A percentile compares a stretch with the other conserved stretches of the same genome.
Evolutionary conservation across 2,329 filamentous ascomycete genomes (phyloP).

Genomic region (Aspergillus alliaceus): DNA sequence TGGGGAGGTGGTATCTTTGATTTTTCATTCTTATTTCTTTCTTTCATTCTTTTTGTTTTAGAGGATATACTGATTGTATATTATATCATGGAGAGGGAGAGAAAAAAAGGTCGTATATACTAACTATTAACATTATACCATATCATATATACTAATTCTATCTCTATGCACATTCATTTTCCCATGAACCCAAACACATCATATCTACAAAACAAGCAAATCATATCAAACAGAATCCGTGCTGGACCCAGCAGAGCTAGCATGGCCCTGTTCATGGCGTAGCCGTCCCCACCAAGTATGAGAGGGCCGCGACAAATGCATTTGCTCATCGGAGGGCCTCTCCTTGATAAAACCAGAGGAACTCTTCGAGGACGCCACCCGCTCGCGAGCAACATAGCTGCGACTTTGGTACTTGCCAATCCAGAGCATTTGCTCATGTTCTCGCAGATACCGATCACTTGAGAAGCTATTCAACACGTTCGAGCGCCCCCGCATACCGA

Average conservation of each 20-base stretch:
- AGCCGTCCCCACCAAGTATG: neutral
- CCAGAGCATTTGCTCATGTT: slow-evolving; percentile 64
- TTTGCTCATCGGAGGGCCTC: neutral
- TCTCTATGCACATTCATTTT: too few species aligned
- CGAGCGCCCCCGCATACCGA: slow-evolving; percentile 59
- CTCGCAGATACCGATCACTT: slow-evolving; percentile 60
- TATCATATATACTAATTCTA: too few species aligned
- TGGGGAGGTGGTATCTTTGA: neutral
- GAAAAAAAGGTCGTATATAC: neutral
- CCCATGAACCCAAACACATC: neutral
- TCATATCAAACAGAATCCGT: neutral
- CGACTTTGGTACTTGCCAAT: slow-evolving; percentile 33
- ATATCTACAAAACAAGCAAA: neutral
- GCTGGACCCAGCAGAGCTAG: neutral
- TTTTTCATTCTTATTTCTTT: neutral
- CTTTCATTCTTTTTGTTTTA: neutral
- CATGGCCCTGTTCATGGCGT: neutral
- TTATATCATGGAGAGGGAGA: too few species aligned
- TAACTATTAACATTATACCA: neutral
- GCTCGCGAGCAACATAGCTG: neutral
- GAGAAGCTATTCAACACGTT: slow-evolving; percentile 62
- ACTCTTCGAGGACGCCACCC: neutral
- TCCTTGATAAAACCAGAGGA: neutral
- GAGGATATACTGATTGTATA: too few species aligned
- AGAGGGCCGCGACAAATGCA: neutral